A percentile compares a stretch with the other conserved stretches of the same genome.
Conservation (phyloP, 768 basidiomycete genomes). For the Rhizopogon roseolus region DNA sequence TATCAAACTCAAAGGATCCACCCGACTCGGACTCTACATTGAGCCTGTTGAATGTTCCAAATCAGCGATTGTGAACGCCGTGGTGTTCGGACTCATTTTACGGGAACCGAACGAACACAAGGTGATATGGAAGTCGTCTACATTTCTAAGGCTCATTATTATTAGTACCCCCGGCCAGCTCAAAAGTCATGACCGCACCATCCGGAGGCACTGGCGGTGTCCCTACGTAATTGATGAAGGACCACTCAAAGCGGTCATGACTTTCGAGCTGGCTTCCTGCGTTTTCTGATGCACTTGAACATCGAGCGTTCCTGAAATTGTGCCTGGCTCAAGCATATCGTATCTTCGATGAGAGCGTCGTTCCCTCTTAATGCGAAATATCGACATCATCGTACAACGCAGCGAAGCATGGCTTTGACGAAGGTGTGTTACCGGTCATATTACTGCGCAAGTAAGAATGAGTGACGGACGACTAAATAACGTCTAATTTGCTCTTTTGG, state of each 20-base stretch:
- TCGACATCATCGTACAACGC: slow-evolving; percentile 11
- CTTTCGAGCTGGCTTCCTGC: no score
- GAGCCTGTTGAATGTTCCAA: no score
- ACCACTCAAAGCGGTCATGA: no score
- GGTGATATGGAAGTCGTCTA: no score
- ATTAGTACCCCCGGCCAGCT: no score
- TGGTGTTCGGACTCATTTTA: no score
- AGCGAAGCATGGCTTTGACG: slow-evolving; percentile 36
- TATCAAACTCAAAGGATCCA: no score
- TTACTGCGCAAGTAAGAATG: slow-evolving; percentile 35
- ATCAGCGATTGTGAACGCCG: no score
- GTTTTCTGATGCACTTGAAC: slow-evolving; percentile 30
- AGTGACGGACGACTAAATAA: neutral
- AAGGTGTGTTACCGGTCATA: slow-evolving; percentile 47
- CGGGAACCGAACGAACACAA: no score
- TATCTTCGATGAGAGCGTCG: slow-evolving; percentile 33
- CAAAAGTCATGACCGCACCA: neutral
- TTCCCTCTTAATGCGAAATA: neutral
- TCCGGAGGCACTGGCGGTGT: neutral
- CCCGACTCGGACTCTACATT: no score
- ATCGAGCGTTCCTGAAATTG: slow-evolving; percentile 40
- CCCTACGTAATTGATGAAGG: neutral
- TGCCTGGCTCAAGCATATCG: slow-evolving; percentile 42
- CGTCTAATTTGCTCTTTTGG: slow-evolving; percentile 9
- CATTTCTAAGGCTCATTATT: no score